Evolutionary conservation across 176 grass and related monocot species (phyloP).

Genomic region (Melocanna baccifera): DNA sequence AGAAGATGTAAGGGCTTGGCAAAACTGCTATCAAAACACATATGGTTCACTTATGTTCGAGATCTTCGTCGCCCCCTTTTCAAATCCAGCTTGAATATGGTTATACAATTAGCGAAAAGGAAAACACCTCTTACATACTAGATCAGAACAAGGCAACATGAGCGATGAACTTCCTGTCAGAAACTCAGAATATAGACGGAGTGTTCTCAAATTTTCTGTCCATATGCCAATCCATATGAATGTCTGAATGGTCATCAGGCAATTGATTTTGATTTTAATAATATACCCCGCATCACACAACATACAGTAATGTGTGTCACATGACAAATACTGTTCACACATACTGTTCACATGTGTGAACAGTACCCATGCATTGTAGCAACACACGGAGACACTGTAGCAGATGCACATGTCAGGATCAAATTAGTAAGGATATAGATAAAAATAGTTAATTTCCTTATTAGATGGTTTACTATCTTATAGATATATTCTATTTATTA

Average conservation of each 20-base stretch:
- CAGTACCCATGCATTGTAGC: too few species aligned
- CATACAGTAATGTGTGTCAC: neutral
- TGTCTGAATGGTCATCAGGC: neutral
- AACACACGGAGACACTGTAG: too few species aligned
- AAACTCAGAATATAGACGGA: neutral
- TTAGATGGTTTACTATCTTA: too few species aligned
- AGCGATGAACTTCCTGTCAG: neutral
- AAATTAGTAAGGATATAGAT: too few species aligned
- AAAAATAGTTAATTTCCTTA: too few species aligned
- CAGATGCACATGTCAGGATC: too few species aligned
- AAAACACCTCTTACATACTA: slow-evolving; percentile 4
- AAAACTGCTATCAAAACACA: neutral
- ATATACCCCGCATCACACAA: neutral
- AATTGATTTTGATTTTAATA: slow-evolving; percentile 11
- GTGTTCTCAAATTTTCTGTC: neutral
- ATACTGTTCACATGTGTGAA: too few species aligned
- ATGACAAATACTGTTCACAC: too few species aligned
- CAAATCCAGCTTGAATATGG: neutral
- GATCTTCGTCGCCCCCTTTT: neutral
- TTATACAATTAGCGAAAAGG: neutral
- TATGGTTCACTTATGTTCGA: neutral
- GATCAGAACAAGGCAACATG: neutral
- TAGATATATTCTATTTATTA: too few species aligned
- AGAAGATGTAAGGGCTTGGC: neutral
- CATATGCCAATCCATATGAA: neutral